Evolutionary conservation across 83 land plant species (phyloP).

Genomic region (Diphasiastrum complanatum): DNA sequence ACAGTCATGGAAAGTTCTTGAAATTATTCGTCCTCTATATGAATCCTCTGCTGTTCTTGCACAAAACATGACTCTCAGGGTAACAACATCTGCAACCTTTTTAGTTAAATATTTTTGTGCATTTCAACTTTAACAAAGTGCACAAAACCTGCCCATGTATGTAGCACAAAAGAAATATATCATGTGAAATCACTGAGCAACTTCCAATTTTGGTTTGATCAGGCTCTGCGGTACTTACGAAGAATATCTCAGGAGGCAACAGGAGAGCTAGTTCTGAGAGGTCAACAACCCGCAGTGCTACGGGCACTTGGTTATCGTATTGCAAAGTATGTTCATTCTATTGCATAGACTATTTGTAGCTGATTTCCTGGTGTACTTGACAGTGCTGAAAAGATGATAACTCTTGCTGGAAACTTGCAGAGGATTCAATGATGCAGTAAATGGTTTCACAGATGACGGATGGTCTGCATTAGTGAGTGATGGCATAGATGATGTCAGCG

Average conservation of each 20-base stretch:
- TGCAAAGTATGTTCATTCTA: conserved; percentile 37
- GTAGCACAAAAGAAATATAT: background rate
- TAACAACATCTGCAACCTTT: conserved; percentile 19
- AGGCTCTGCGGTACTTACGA: conserved; percentile 65
- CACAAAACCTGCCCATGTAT: background rate
- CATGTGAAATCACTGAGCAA: background rate
- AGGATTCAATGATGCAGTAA: conserved; percentile 60
- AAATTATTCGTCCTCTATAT: conserved; percentile 89
- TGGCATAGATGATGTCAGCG: conserved; percentile 32
- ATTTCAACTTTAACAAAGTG: background rate
- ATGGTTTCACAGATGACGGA: conserved; percentile 53
- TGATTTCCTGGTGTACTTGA: background rate
- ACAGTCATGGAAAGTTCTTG: conserved; percentile 90
- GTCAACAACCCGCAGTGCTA: conserved; percentile 56
- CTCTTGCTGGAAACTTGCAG: conserved; percentile 15
- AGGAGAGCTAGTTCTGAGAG: conserved; percentile 38
- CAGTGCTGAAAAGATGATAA: background rate
- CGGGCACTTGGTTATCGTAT: conserved; percentile 59
- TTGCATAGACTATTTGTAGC: background rate
- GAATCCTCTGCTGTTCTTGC: conserved; percentile 87
- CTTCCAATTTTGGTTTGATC: conserved; percentile 9
- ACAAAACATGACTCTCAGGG: conserved; percentile 82
- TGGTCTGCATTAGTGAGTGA: conserved; percentile 34
- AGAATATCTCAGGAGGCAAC: conserved; percentile 58
- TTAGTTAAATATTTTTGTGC: background rate